Evolutionary conservation across 306 rosid genomes (phyloP), one percentile per base, ranked within the genome.

Genomic region (apple (Malus domestica)): DNA sequence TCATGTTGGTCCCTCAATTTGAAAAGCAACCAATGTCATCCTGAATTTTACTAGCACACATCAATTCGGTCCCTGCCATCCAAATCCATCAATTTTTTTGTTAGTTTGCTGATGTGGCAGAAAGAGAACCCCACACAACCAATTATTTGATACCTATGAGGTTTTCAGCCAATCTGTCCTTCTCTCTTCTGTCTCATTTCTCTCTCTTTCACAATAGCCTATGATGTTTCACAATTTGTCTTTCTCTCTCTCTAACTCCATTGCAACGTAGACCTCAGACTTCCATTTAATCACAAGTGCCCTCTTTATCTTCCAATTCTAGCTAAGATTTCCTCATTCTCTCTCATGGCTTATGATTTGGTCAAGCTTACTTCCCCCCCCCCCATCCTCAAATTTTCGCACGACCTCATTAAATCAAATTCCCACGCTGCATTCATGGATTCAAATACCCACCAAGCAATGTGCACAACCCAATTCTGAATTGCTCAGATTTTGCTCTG

Each of bases 401-500:
- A 35, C 67, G 79, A 84, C 63, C 70, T 45, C 83, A 38, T 42
- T 70, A 72, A 51, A 35, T 82, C 78, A 13, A 25, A 76, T 80
- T 73, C 70, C 79, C 63, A 74, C 59, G 6, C 0, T 18, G 25
- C 10, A n/a, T 67, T 70, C 20, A 91, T 91, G 97, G 96, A 89
- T 83, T 86, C 91, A 20, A 86, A 81, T 81, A 74, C 83, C 61
- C 71, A 74, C 60, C 85, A 84, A 70, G 40, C 40, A 35, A 35
- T 35, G 8, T 35, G 40, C 40, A 35, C 40, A 35, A 35, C 83
- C 88, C 44, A 88, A 80, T 80, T 87, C 90, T 20, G 95, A 96
- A 71, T 83, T 92, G 42, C 85, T 92, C 70, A 87, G 93, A 8
- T 89, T 85, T 78, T 90, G 96, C 62, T 90, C 96, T 46, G 88